Base-by-base conservation (phyloP, 2,329 filamentous ascomycete genomes). In the Orbilia brochopaga region DNA sequence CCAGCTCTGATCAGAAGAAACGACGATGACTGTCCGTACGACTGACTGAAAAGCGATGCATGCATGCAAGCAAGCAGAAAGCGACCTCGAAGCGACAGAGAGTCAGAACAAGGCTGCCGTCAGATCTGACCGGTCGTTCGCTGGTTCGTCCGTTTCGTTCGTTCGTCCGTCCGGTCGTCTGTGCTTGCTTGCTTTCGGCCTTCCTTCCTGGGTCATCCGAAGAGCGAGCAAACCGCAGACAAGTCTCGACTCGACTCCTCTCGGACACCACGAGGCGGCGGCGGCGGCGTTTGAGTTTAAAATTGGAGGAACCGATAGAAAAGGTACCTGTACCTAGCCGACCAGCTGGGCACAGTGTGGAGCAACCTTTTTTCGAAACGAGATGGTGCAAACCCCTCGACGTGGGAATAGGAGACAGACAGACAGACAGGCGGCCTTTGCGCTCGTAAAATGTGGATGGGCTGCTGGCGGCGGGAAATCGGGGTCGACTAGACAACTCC, bases 61-160 rank as follows among this genome's bases (percentile, higher is more conserved):
- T n/a, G n/a, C n/a, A n/a, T n/a, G n/a, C n/a, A n/a, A n/a, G n/a
- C n/a, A n/a, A n/a, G n/a, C n/a, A 37, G 32, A 37, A 13, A 51
- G 46, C 17, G 24, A 56, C 50, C 24, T 27, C 54, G 56, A 69
- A 23, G 17, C 35, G 51, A 17, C 40, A 51, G 46, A 35, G 30
- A 57, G 64, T 69, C 64, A 69, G 64, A 61, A 13, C 35, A 5
- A 51, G 54, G 57, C 59, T 59, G 53, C 53, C 27, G 65, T 70
- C 58, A 70, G 65, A 70, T 59, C 35, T 54, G 65, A 44, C 58
- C 13, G 32, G 7, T 59, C 19, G 53, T 54, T 42, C 54, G 50
- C 63, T 53, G 8, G 27, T 32, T 32, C 27, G 27, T 3, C 8
- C 27, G 27, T 32, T 8, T 32, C 27, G 27, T 32, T 8, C 27